Percentiles rank a stretch among this genome's conserved stretches.
Conservation (phyloP, 495 filamentous ascomycete species). For the Beverwykella pulmonaria region DNA sequence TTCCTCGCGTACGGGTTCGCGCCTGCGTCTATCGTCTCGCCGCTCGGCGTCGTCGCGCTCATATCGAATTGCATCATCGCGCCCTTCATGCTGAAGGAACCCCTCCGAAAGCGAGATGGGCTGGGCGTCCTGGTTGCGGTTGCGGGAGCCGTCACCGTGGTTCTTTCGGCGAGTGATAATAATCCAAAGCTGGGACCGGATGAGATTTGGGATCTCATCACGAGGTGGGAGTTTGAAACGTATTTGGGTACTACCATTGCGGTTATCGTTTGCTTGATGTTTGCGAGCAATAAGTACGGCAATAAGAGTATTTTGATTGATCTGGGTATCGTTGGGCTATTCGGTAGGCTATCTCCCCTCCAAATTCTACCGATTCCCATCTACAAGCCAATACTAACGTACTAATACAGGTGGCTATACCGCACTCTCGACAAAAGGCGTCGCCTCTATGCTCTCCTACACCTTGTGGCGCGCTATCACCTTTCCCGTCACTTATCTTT, state of each 20-base stretch:
- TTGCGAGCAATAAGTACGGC: constrained; percentile 80
- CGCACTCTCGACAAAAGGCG: constrained; percentile 91
- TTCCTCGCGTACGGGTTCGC: constrained; percentile 98
- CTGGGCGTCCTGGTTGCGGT: constrained; percentile 85
- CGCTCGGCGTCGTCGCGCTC: constrained; percentile 89
- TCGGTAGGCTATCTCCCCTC: constrained; percentile 61
- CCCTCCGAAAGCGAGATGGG: constrained; percentile 80
- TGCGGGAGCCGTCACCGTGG: constrained; percentile 86
- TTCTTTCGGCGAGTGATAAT: constrained; percentile 84
- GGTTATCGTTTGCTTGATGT: constrained; percentile 75
- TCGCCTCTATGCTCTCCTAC: constrained; percentile 89
- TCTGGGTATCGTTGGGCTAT: constrained; percentile 86
- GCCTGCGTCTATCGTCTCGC: constrained; percentile 97
- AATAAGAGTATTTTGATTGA: constrained; percentile 86
- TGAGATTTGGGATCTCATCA: constrained; percentile 87
- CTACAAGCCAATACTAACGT: constrained; percentile 42
- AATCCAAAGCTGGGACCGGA: constrained; percentile 90
- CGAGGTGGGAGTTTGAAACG: constrained; percentile 84
- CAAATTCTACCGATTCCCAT: not conserved
- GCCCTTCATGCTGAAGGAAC: constrained; percentile 87
- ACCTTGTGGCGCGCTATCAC: constrained; percentile 84
- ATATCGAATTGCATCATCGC: constrained; percentile 97
- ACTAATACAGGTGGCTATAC: constrained; percentile 77
- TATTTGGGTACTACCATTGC: constrained; percentile 77
- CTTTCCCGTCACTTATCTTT: constrained; percentile 86